phyloP scores from a whole-genome alignment of 495 filamentous ascomycete species.

The Achaetomiella virescens region DNA sequence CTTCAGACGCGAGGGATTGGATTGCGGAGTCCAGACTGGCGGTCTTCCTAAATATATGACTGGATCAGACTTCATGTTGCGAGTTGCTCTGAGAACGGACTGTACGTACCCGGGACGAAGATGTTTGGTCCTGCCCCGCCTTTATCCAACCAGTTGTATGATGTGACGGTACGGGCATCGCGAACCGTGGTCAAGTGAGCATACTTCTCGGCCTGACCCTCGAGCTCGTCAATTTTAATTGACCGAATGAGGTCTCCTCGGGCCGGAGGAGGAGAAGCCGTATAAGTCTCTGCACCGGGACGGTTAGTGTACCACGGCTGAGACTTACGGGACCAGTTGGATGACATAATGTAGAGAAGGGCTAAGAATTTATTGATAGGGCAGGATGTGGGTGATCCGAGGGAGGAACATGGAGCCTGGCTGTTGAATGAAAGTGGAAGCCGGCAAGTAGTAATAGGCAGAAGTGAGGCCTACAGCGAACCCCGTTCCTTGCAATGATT shows the following conservation, averaged over 20 bases:
- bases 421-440: no score
- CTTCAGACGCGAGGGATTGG: constrained; percentile 30
- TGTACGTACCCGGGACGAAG: constrained; percentile 19
- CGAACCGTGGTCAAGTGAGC: background rate
- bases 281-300: background rate
- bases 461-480: no score
- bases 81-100: background rate
- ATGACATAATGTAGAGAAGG: background rate
- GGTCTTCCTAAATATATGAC: constrained; percentile 42
- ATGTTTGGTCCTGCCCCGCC: constrained; percentile 1
- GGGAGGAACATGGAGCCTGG: no score
- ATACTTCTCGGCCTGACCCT: background rate
- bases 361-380: background rate
- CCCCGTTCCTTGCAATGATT: no score
- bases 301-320: background rate
- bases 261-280: background rate
- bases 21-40: constrained; percentile 51
- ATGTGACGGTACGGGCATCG: constrained; percentile 3
- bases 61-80: background rate
- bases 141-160: constrained; percentile 24
- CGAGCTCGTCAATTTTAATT: constrained; percentile 3
- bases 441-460: no score
- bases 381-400: no score
- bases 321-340: background rate
- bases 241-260: constrained; percentile 19